phyloP scores from a whole-genome alignment of 1,139 yeast species.

The Debaryomyces psychrophilus region DNA sequence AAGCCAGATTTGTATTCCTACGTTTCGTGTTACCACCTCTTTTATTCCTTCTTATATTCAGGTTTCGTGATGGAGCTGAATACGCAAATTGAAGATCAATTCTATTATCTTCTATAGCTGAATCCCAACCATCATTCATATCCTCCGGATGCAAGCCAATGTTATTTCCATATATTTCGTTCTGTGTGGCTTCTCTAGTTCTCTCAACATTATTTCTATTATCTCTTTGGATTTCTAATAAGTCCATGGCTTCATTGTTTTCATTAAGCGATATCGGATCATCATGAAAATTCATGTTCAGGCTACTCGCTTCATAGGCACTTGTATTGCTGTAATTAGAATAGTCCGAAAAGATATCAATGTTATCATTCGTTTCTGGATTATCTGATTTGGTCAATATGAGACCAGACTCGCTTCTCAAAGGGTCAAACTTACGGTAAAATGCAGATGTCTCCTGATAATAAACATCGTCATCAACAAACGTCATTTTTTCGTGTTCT shows the following conservation, averaged over 20 bases:
- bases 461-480: slow-evolving; percentile 9
- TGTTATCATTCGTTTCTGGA: neutral
- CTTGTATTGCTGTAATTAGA: slow-evolving; percentile 1
- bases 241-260: neutral
- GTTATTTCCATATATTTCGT: neutral
- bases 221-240: neutral
- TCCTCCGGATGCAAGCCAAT: neutral
- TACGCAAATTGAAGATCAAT: slow-evolving; percentile 1
- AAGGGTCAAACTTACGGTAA: slow-evolving; percentile 3
- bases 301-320: neutral
- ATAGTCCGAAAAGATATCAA: neutral
- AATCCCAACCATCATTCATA: slow-evolving; percentile 14
- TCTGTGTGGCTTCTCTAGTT: neutral
- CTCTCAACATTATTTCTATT: neutral
- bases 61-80: neutral
- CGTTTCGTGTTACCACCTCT: neutral
- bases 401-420: neutral
- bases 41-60: neutral
- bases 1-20: neutral
- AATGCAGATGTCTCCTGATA: slow-evolving; percentile 6
- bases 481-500: slow-evolving; percentile 1
- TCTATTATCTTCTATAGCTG: slow-evolving; percentile 21
- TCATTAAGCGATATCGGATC: neutral
- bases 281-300: neutral
- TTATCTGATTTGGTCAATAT: neutral